A percentile compares a stretch with the other conserved stretches of the same genome.
phyloP scores from a whole-genome alignment of 345 rosid genomes.

The Brassica incana region DNA sequence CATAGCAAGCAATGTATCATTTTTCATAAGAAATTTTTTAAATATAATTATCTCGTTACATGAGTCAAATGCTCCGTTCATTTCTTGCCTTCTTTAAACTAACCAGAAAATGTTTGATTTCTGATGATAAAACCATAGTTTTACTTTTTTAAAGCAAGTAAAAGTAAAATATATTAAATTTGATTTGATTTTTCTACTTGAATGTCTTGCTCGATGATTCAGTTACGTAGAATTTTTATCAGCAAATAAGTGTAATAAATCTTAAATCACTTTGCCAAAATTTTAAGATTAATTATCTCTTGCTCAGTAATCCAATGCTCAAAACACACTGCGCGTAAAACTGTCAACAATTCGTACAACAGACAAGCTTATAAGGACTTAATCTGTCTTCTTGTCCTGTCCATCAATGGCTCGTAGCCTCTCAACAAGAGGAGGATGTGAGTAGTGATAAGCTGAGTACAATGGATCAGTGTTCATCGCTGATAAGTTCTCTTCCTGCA shows the following conservation, averaged over 20 bases:
- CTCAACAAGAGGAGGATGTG: conserved; percentile 96
- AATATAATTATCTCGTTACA: not conserved
- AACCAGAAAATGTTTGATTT: not conserved
- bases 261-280: not conserved
- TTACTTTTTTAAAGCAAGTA: not conserved
- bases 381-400: conserved; percentile 72
- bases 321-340: not conserved
- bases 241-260: not conserved
- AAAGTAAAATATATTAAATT: not conserved
- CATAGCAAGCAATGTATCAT: conserved; percentile 18
- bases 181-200: not conserved
- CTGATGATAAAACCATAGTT: not conserved
- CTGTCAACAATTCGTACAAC: conserved; percentile 8
- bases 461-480: conserved; percentile 98
- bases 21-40: not conserved
- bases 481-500: conserved; percentile 94
- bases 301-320: not conserved
- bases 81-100: not conserved
- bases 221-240: not conserved
- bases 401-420: conserved; percentile 80
- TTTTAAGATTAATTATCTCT: not conserved
- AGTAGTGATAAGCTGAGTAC: conserved; percentile 97
- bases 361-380: conserved; percentile 16
- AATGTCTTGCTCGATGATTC: not conserved
- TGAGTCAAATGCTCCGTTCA: not conserved